These are phyloP conservation scores for Metarhizium sp. DNA, from an alignment of 2,329 filamentous ascomycete genomes.

Conservation along the genomic window DNA sequence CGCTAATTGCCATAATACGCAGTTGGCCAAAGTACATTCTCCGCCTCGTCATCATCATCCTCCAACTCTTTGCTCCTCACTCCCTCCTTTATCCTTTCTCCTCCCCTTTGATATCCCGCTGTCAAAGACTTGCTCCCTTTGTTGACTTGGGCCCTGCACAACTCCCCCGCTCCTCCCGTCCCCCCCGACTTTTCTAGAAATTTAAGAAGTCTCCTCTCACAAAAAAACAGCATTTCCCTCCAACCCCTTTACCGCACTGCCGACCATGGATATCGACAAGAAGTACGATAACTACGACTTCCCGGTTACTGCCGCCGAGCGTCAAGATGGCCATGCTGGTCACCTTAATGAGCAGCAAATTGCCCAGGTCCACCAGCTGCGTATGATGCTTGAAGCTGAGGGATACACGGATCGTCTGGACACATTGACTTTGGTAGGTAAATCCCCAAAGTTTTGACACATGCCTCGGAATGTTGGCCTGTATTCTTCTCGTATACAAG, in stretches of 20 bases:
- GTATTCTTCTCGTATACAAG: neutral
- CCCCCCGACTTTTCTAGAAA: neutral
- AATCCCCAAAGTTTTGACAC: neutral
- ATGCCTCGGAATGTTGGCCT: neutral
- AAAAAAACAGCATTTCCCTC: neutral
- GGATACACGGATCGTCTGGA: slow-evolving; percentile 81
- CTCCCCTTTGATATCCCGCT: neutral
- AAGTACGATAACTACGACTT: slow-evolving; percentile 97
- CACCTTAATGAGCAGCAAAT: slow-evolving; percentile 80
- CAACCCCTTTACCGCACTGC: neutral
- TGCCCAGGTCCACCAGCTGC: slow-evolving; percentile 79
- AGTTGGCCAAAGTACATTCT: neutral
- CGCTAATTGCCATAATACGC: neutral
- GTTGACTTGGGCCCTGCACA: neutral
- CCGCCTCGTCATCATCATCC: neutral
- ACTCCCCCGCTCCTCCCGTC: neutral
- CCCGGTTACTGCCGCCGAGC: slow-evolving; percentile 65
- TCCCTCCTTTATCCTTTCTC: neutral
- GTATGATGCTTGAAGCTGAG: slow-evolving; percentile 72
- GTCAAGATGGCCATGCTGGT: slow-evolving; percentile 73
- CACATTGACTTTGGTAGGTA: slow-evolving; percentile 75
- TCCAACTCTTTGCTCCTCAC: neutral
- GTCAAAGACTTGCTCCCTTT: neutral
- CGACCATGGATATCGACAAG: slow-evolving; percentile 56
- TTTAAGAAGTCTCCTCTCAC: neutral